Percentiles rank a stretch among this genome's conserved stretches.
phyloP scores from a whole-genome alignment of 177 flowering plant genomes.

The Telopea speciosissima region DNA sequence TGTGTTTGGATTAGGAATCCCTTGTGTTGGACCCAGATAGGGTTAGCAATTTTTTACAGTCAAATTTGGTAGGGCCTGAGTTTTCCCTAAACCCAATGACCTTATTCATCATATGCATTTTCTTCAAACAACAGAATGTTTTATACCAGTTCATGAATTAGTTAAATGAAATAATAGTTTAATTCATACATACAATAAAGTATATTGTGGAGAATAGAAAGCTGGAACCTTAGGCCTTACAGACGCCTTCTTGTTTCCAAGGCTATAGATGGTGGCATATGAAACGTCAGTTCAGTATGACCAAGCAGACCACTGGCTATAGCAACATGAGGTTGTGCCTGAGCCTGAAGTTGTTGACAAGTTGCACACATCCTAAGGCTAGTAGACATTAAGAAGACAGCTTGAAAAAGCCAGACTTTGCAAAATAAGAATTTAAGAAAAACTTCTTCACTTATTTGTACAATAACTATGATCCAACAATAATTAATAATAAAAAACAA shows the following conservation, averaged over 20 bases:
- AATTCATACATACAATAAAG: conserved; percentile 40
- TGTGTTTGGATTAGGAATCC: too few species aligned
- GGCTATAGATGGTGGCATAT: conserved; percentile 91
- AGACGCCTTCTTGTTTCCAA: conserved; percentile 86
- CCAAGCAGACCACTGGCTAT: conserved; percentile 84
- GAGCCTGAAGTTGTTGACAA: conserved; percentile 97
- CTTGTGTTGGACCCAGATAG: too few species aligned
- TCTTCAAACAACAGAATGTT: too few species aligned
- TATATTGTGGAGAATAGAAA: conserved; percentile 78
- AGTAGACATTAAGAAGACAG: conserved; percentile 86
- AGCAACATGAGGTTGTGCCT: conserved; percentile 88
- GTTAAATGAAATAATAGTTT: neutral
- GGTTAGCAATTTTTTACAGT: too few species aligned
- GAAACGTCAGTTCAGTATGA: conserved; percentile 78
- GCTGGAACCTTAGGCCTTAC: conserved; percentile 90
- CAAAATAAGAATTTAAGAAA: neutral
- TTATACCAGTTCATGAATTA: too few species aligned
- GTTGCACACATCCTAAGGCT: conserved; percentile 92
- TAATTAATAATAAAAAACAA: too few species aligned
- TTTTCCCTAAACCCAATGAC: too few species aligned
- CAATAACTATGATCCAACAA: too few species aligned
- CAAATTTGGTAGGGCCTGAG: too few species aligned
- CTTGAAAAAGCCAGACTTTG: conserved; percentile 93
- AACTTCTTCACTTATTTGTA: too few species aligned
- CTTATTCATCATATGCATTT: too few species aligned